A percentile compares a stretch with the other conserved stretches of the same genome.
Evolutionary conservation across 2,329 filamentous ascomycete species (phyloP).

Genomic region (Epichloe bromicola): DNA sequence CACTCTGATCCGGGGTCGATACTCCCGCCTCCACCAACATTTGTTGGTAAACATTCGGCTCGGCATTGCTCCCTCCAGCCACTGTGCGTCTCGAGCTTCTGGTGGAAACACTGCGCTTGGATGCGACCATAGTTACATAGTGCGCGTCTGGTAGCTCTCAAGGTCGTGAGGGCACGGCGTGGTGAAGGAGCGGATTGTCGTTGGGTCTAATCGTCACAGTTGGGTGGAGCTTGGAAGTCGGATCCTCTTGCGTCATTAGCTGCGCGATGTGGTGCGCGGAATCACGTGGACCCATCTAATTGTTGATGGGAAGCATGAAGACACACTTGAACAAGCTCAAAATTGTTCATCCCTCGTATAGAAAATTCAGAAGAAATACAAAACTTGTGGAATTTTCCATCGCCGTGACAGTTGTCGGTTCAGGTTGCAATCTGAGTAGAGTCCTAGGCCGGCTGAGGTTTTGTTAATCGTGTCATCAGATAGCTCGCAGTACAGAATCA

Average conservation of each 20-base stretch:
- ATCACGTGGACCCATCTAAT: slow-evolving; percentile 8
- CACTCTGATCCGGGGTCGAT: slow-evolving; percentile 12
- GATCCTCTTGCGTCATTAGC: slow-evolving; percentile 9
- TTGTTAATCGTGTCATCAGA: too few species aligned
- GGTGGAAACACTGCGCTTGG: slow-evolving; percentile 15
- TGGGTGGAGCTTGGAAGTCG: neutral
- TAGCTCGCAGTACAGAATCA: too few species aligned
- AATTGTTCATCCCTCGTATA: too few species aligned
- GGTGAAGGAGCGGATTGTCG: neutral
- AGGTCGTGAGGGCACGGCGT: neutral
- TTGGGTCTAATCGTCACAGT: neutral
- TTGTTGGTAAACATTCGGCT: slow-evolving; percentile 31
- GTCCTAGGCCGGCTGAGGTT: too few species aligned
- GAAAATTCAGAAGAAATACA: too few species aligned
- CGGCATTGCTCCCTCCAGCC: slow-evolving; percentile 10
- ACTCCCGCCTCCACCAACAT: slow-evolving; percentile 39
- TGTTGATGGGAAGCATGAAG: neutral
- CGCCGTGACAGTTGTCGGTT: too few species aligned
- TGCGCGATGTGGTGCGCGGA: slow-evolving; percentile 6
- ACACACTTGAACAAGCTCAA: neutral
- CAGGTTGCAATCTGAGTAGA: too few species aligned
- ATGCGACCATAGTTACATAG: slow-evolving; percentile 18
- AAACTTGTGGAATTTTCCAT: too few species aligned
- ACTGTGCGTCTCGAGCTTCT: slow-evolving; percentile 10
- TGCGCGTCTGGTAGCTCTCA: neutral